Evolutionary conservation across 257 asterid genomes (phyloP).

Genomic region (Perilla frutescens): DNA sequence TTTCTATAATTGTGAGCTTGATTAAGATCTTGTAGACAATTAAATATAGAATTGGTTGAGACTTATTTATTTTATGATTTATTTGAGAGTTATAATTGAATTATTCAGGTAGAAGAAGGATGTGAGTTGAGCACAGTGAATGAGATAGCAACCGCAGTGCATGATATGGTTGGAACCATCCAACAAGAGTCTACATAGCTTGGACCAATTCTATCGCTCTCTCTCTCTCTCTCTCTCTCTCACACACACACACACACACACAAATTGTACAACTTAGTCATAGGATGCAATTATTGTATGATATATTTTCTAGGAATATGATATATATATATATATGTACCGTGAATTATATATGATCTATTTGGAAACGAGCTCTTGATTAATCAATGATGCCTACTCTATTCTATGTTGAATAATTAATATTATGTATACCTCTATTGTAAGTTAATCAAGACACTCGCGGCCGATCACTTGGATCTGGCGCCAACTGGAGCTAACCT

Average conservation of each 20-base stretch:
- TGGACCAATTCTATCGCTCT: constrained; percentile 4
- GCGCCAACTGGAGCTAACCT: neutral
- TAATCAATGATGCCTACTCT: constrained; percentile 21
- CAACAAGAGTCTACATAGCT: constrained; percentile 48
- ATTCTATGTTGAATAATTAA: neutral
- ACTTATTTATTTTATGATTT: no score
- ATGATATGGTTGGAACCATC: constrained; percentile 57
- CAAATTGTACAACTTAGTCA: neutral
- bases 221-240: neutral
- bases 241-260: no score
- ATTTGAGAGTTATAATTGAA: neutral
- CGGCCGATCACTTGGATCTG: neutral
- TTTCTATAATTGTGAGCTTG: no score
- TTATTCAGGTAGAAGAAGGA: constrained; percentile 59
- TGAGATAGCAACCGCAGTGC: constrained; percentile 67
- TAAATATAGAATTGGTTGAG: no score
- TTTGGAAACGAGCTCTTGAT: neutral
- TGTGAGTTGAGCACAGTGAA: constrained; percentile 58
- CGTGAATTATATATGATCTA: neutral
- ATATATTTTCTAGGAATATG: constrained; percentile 8
- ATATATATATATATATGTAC: neutral
- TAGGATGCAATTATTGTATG: constrained; percentile 8
- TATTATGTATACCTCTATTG: neutral
- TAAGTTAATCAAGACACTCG: neutral
- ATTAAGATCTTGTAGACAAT: no score